Percentiles rank a stretch among this genome's conserved stretches.
Conservation (phyloP, 169 alveolate genomes). For the Plasmodium relictum region DNA sequence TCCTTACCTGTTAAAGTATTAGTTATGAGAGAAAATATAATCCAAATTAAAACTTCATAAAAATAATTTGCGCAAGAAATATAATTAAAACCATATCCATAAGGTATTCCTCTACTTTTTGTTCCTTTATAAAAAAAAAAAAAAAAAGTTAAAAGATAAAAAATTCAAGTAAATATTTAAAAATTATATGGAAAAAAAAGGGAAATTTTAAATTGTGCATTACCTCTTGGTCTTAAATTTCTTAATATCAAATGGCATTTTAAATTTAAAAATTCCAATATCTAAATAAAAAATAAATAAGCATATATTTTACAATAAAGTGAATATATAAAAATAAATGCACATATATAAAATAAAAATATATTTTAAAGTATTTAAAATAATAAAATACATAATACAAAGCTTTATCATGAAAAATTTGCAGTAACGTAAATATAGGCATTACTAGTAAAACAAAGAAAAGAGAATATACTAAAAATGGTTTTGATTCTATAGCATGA, state of each 20-base stretch:
- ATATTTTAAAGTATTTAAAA: neutral
- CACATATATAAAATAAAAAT: neutral
- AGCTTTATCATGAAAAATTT: neutral
- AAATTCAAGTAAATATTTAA: conserved; percentile 49
- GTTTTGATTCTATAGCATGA: conserved; percentile 75
- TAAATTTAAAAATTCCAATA: conserved; percentile 94
- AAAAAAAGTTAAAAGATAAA: conserved; percentile 24
- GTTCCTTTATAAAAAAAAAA: conserved; percentile 86
- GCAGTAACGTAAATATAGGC: too few relatives aligned
- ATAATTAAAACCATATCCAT: conserved; percentile 96
- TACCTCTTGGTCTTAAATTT: conserved; percentile 92
- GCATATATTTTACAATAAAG: neutral
- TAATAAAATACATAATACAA: too few relatives aligned
- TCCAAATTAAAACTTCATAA: conserved; percentile 98
- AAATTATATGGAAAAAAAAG: too few relatives aligned
- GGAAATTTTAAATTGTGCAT: neutral
- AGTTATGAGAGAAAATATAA: conserved; percentile 89
- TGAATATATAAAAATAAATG: neutral
- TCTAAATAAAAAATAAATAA: conserved; percentile 26
- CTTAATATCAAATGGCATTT: conserved; percentile 95
- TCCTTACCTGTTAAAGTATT: conserved; percentile 86
- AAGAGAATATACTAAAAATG: conserved; percentile 77
- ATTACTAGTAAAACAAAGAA: conserved; percentile 80
- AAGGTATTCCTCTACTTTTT: conserved; percentile 95
- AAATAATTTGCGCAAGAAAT: conserved; percentile 98